Evolutionary conservation across 345 rosid species (phyloP), one percentile per base, ranked within the genome.

Genomic region (Sisymbrium altissimum): DNA sequence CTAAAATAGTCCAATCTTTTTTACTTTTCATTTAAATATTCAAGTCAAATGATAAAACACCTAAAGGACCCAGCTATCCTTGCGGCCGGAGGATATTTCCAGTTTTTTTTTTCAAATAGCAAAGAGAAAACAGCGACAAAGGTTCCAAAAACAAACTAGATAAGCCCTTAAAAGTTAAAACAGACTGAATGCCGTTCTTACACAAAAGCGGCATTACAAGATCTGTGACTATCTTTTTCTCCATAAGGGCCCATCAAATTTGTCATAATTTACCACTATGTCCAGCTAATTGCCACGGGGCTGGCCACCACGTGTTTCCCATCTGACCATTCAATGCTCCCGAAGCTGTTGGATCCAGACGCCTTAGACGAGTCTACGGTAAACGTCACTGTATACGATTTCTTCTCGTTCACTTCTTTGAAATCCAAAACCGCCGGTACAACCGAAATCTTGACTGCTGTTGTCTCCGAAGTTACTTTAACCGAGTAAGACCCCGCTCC

Each of bases 231-330:
- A 15, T 17, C 23, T 27, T 60, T 10, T 58, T 59, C n/a, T 39
- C 61, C 25, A 33, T 17, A 25, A 58, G 4, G 29, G 27, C 41
- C 71, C 71, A 54, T 64, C n/a, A 1, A 38, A 9, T 15, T 57
- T 50, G 6, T 19, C 15, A 49, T 13, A 65, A 71, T 50, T 72
- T 71, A 71, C 79, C n/a, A 67, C 81, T 74, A 88, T 70, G 77
- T 67, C 97, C 98, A 91, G 77, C 77, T 88, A 77, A 94, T 60
- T 3, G 88, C 96, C 55, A 94, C 81, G n/a, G 98, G 95, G 71
- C 97, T 94, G 5, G 82, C 85, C 14, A 91, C 98, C 48, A 71
- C 76, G 76, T 82, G 84, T 62, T 79, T 84, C 66, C 90, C 97
- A 75, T 91, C 96, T 5, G 91, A 77, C 98, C 98, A 94, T 72